Percentiles rank a stretch among this genome's conserved stretches.
phyloP scores from a whole-genome alignment of 73 alveolate genomes.

The Paramecium sexaurelia region DNA sequence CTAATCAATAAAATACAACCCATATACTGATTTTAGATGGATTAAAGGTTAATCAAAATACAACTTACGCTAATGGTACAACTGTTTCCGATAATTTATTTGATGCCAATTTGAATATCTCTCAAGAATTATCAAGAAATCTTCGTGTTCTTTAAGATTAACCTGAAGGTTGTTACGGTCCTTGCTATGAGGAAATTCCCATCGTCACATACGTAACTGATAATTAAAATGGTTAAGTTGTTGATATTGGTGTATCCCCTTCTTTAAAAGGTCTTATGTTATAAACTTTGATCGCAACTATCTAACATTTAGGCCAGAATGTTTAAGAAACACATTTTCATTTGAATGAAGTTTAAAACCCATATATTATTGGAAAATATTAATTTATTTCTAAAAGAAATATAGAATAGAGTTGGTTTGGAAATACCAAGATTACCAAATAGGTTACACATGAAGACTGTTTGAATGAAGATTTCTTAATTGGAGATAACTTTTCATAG shows the following conservation, averaged over 20 bases:
- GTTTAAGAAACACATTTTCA: background rate
- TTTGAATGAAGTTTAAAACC: background rate
- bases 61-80: background rate
- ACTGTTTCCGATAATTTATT: background rate
- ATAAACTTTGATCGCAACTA: background rate
- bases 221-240: background rate
- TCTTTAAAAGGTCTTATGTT: background rate
- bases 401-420: background rate
- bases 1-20: background rate
- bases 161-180: background rate
- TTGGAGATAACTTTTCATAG: background rate
- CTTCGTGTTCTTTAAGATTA: background rate
- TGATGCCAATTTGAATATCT: background rate
- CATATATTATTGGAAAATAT: background rate
- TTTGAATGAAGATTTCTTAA: background rate
- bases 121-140: background rate
- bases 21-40: background rate
- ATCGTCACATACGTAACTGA: background rate
- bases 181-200: background rate
- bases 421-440: background rate
- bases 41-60: background rate
- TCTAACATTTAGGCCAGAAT: background rate
- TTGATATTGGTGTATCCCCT: background rate
- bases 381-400: background rate
- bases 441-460: background rate